A percentile compares a stretch with the other conserved stretches of the same genome.
Conservation (phyloP, 2,329 filamentous ascomycete species). For the Colletotrichum sp. region DNA sequence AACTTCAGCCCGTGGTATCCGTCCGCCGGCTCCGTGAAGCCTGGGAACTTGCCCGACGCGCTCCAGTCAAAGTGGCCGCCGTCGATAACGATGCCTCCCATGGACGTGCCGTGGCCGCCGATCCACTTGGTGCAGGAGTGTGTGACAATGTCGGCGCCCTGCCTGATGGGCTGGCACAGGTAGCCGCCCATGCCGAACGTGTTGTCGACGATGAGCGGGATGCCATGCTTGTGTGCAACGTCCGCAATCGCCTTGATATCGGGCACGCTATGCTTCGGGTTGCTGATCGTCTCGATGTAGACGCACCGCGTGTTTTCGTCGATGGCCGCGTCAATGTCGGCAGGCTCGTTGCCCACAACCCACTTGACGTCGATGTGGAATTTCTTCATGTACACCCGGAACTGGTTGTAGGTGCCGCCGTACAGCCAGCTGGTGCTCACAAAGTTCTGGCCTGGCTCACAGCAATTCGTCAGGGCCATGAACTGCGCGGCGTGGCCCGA, state of each 20-base stretch:
- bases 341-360: constrained; percentile 77
- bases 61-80: constrained; percentile 77
- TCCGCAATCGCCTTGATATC: constrained; percentile 71
- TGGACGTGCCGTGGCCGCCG: constrained; percentile 74
- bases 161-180: constrained; percentile 68
- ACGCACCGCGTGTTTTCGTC: constrained; percentile 93
- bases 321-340: constrained; percentile 81
- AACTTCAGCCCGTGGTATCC: constrained; percentile 75
- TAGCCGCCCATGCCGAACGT: constrained; percentile 76
- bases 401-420: constrained; percentile 95
- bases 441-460: constrained; percentile 89
- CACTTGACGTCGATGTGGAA: constrained; percentile 89
- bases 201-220: constrained; percentile 61
- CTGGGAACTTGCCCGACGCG: constrained; percentile 70
- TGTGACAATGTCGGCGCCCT: constrained; percentile 74
- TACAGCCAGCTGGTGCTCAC: constrained; percentile 92
- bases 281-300: constrained; percentile 91
- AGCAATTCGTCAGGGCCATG: constrained; percentile 83
- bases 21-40: constrained; percentile 71
- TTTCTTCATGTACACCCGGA: constrained; percentile 87
- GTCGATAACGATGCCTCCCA: constrained; percentile 72
- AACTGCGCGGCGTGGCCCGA: constrained; percentile 94
- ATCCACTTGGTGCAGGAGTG: constrained; percentile 79
- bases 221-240: constrained; percentile 53
- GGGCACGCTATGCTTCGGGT: constrained; percentile 86